phyloP scores from a whole-genome alignment of 768 basidiomycete species.

The Leccinum variicolor region DNA sequence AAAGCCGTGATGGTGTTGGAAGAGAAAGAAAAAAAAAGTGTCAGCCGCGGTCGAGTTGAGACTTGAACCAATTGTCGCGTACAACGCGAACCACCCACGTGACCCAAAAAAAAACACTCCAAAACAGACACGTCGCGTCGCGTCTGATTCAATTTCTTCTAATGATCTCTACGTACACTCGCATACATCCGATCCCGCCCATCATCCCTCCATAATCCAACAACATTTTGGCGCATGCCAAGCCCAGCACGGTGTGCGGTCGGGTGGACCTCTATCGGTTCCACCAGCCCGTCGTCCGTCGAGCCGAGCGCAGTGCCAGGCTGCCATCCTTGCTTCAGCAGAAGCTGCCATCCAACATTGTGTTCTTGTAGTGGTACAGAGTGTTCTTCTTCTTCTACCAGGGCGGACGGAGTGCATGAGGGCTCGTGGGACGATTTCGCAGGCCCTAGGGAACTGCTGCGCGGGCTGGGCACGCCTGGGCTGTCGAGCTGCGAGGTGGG shows the following conservation, averaged over 20 bases:
- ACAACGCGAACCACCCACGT: conserved; percentile 39
- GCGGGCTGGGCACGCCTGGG: conserved; percentile 41
- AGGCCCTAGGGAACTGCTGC: conserved; percentile 21
- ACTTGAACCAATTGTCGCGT: conserved; percentile 30
- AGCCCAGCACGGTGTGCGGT: conserved; percentile 51
- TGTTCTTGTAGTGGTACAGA: conserved; percentile 47
- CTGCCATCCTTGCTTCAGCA: conserved; percentile 75
- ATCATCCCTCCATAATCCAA: conserved; percentile 18
- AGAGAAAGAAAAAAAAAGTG: conserved; percentile 26
- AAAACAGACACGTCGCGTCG: conserved; percentile 37
- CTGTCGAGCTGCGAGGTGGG: conserved; percentile 50
- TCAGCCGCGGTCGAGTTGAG: conserved; percentile 34
- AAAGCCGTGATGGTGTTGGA: conserved; percentile 15
- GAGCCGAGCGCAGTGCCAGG: conserved; percentile 50
- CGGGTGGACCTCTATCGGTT: conserved; percentile 50
- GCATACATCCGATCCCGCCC: conserved; percentile 39
- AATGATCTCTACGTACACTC: conserved; percentile 1
- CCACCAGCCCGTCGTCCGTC: conserved; percentile 40
- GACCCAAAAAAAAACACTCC: conserved; percentile 30
- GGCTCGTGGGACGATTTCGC: conserved; percentile 9
- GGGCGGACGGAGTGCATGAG: conserved; percentile 21
- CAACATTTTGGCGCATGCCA: conserved; percentile 37
- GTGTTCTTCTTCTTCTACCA: conserved; percentile 4
- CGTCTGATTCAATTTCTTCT: not conserved
- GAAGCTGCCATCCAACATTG: conserved; percentile 66